Conservation (phyloP, 441 rosid genomes). For the Cnidoscolus chayamansa region DNA sequence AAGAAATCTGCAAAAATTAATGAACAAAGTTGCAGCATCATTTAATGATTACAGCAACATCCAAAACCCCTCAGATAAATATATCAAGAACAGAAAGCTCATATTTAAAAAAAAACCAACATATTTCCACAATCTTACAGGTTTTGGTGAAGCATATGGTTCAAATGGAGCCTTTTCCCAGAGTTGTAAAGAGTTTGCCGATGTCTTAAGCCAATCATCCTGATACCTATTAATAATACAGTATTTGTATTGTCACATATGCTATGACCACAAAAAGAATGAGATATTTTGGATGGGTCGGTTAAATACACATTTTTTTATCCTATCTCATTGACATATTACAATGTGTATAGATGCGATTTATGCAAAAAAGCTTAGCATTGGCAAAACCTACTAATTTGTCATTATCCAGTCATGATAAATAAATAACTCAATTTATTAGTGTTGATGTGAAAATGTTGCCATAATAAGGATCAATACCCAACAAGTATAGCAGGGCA, state of each 20-base stretch:
- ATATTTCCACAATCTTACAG: conserved; percentile 47
- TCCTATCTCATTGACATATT: background rate
- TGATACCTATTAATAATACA: conserved; percentile 67
- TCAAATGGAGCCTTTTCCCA: conserved; percentile 99
- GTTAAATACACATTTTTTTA: background rate
- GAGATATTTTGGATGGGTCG: background rate
- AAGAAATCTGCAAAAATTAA: conserved; percentile 63
- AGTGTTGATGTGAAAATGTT: conserved; percentile 1
- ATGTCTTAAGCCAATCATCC: conserved; percentile 99
- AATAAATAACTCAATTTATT: background rate
- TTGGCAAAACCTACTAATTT: conserved; percentile 6
- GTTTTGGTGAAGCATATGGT: conserved; percentile 87
- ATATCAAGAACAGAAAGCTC: background rate
- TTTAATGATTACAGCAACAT: conserved; percentile 8
- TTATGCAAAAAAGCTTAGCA: background rate
- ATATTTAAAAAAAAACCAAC: background rate
- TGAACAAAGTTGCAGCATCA: conserved; percentile 26
- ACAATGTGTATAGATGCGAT: background rate
- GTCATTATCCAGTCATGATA: background rate
- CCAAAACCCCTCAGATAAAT: conserved; percentile 13
- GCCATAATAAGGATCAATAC: conserved; percentile 40
- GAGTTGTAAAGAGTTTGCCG: conserved; percentile 73
- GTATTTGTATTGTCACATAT: conserved; percentile 15
- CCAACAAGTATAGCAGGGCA: conserved; percentile 97
- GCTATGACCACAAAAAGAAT: background rate